phyloP scores from a whole-genome alignment of 2,329 filamentous ascomycete species.

The Clonostachys rosea region DNA sequence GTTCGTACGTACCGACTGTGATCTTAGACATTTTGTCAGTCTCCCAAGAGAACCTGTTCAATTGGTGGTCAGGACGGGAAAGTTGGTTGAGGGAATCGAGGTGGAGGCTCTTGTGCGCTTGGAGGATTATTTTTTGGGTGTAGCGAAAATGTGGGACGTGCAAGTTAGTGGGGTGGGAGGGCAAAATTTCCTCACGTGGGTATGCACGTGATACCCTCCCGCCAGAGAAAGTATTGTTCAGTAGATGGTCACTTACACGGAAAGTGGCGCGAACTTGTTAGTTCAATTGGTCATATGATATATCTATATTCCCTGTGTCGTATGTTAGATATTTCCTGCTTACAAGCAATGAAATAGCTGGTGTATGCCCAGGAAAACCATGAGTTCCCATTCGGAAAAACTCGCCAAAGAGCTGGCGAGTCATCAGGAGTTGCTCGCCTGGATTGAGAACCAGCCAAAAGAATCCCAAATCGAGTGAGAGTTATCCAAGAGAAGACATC shows the following conservation, averaged over 20 bases:
- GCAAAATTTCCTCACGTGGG: slow-evolving; percentile 27
- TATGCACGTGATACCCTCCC: slow-evolving; percentile 17
- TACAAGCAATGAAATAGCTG: neutral
- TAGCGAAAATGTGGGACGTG: slow-evolving; percentile 15
- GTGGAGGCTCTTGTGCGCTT: neutral
- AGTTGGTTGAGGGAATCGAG: slow-evolving; percentile 9
- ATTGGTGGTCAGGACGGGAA: slow-evolving; percentile 54
- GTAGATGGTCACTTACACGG: neutral
- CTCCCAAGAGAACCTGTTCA: slow-evolving; percentile 79
- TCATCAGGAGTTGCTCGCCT: slow-evolving; percentile 2
- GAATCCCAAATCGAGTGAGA: slow-evolving; percentile 4
- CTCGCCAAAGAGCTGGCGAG: slow-evolving; percentile 1
- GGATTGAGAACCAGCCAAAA: slow-evolving; percentile 7
- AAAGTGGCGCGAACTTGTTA: neutral
- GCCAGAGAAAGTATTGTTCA: slow-evolving; percentile 1
- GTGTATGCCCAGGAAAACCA: neutral
- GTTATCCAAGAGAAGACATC: neutral
- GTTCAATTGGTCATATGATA: too few relatives aligned
- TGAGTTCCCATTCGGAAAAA: neutral
- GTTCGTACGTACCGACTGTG: slow-evolving; percentile 57
- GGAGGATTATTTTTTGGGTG: slow-evolving; percentile 9
- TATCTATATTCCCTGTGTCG: too few relatives aligned
- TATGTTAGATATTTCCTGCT: neutral
- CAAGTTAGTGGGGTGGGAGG: slow-evolving; percentile 13
- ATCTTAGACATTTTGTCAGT: slow-evolving; percentile 87